Evolutionary conservation across 2,329 filamentous ascomycete species (phyloP), one percentile per base, ranked within the genome.

Genomic region (Clonostachys chloroleuca): DNA sequence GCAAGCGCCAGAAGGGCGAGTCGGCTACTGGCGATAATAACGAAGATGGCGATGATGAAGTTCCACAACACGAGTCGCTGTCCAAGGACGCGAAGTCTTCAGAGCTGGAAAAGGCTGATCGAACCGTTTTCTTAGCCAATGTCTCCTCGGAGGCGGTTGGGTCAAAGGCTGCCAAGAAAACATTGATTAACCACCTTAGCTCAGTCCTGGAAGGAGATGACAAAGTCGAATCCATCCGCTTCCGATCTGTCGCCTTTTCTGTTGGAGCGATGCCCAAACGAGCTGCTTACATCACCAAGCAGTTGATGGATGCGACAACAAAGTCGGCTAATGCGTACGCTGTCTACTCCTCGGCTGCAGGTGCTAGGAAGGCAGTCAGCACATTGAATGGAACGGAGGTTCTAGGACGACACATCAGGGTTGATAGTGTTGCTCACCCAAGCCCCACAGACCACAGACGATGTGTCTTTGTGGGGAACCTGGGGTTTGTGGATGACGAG

Each of bases 401-500:
- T 4, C 80, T 99, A 14, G 87, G 89, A 55, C 86, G 94, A 34
- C 94, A 99, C 67, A 71, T 99, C 47, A 84, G 92, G 40, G 92
- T 92, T 20, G 94, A 99, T 69, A 89, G 84, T 54, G 85, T 99
- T 34, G 89, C 92, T 1, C 91, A 96, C 66, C 94, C 94, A 1
- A 78, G 87, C 13, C 81, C 85, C 39, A 82, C 85, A 16, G 92
- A 95, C 61, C 84, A 96, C 65, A 84, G 87, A 49, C 87, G 92
- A 47, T 99, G 94, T 65, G 85, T 99, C 14, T 99, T 99, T 60
- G 89, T 99, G 24, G 94, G 94, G 42, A 99, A 99, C 61, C 78
- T 99, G 2, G 91, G 90, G 44, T 99, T 99, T 59, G 89, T 99
- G 14, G 92, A 96, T 59, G 90, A 96, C 55, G 92, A 96, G 69